phyloP scores from a whole-genome alignment of 164 flowering plant genomes.

The Cinnamomum chago region DNA sequence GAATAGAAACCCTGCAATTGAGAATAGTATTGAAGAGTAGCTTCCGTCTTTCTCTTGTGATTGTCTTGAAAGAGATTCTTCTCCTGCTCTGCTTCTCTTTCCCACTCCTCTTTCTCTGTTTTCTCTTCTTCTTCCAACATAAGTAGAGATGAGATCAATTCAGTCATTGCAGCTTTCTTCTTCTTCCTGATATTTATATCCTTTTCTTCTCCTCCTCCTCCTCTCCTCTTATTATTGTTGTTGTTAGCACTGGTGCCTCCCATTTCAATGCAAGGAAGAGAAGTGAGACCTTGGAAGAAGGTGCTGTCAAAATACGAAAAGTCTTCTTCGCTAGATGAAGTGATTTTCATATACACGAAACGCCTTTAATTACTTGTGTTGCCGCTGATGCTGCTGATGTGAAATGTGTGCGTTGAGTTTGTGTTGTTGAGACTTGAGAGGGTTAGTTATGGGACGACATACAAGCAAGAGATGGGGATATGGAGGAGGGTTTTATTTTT shows the following conservation, averaged over 20 bases:
- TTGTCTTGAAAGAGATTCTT: constrained; percentile 28
- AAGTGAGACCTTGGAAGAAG: constrained; percentile 24
- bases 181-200: not conserved
- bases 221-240: not conserved
- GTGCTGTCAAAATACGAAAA: constrained; percentile 16
- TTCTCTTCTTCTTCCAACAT: constrained; percentile 51
- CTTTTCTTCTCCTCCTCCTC: not conserved
- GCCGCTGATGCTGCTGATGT: too few species aligned
- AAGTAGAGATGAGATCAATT: constrained; percentile 39
- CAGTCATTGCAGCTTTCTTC: constrained; percentile 24
- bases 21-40: constrained; percentile 34
- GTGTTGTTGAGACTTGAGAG: too few species aligned
- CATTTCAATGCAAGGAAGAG: not conserved
- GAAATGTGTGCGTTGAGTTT: too few species aligned
- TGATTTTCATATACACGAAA: constrained; percentile 5
- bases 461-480: too few species aligned
- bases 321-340: constrained; percentile 25
- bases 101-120: constrained; percentile 22
- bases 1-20: constrained; percentile 23
- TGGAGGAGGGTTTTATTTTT: too few species aligned
- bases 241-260: not conserved
- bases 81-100: constrained; percentile 19
- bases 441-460: too few species aligned
- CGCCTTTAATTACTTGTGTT: too few species aligned
- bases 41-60: constrained; percentile 23